phyloP scores from a whole-genome alignment of 192 early-diverging fungal genomes.

The Lobosporangium transversale region DNA sequence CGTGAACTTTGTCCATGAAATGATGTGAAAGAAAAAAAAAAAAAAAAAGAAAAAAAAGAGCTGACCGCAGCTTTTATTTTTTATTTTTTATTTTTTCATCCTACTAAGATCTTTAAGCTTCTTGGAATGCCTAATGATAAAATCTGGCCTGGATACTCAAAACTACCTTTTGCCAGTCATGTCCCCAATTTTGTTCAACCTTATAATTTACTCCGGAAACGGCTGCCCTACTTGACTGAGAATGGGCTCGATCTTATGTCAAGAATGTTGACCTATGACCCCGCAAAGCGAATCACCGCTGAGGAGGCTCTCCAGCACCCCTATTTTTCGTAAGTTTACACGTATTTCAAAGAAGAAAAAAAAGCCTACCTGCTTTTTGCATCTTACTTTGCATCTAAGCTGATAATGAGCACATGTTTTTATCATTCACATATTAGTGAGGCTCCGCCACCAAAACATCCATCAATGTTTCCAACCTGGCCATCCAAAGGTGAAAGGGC shows the following conservation, averaged over 20 bases:
- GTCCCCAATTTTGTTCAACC: constrained; percentile 78
- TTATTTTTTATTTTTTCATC: too few relatives aligned
- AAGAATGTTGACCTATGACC: constrained; percentile 85
- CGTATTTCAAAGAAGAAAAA: too few relatives aligned
- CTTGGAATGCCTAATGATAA: constrained; percentile 87
- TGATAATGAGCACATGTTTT: too few relatives aligned
- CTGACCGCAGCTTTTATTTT: too few relatives aligned
- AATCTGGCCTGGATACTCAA: constrained; percentile 76
- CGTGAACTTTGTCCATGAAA: not conserved
- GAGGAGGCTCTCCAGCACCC: constrained; percentile 91
- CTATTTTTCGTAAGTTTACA: constrained; percentile 75
- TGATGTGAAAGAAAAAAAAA: too few relatives aligned
- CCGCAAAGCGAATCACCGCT: constrained; percentile 86
- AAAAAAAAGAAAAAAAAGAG: too few relatives aligned
- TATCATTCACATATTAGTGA: too few relatives aligned
- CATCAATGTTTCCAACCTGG: constrained; percentile 94
- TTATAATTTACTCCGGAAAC: constrained; percentile 62
- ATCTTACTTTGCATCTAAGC: too few relatives aligned
- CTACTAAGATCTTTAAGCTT: constrained; percentile 90
- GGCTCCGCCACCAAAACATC: constrained; percentile 88
- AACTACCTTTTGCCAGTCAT: constrained; percentile 74
- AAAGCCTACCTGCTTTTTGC: too few relatives aligned
- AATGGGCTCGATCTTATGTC: constrained; percentile 83
- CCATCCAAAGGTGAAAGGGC: constrained; percentile 75
- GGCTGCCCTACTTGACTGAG: constrained; percentile 71